Evolutionary conservation across 257 asterid genomes (phyloP), one percentile per base, ranked within the genome.

Genomic region (Capsicum chinense): DNA sequence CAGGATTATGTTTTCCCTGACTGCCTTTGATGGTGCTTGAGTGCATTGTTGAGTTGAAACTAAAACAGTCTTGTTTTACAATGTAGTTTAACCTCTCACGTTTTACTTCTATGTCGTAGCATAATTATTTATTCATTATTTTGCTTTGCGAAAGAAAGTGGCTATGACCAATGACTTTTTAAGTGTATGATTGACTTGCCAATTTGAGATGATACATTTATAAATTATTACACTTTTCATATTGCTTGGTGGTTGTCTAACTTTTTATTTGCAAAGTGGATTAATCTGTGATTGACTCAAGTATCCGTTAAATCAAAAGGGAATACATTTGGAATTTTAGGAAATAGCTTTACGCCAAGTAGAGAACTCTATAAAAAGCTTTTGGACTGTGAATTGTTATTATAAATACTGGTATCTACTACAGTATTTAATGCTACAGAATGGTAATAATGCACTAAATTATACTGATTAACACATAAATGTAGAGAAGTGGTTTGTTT

Each of bases 21-120:
- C 59, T 48, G 59, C 42, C 56, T 47, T 11, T 48, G 59, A 48
- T 48, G 80, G 80, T 73, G 59, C 80, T 73, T 48, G 80, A 73
- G 80, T 73, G 59, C 59, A 19, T 73, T 73, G 80, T 19, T 14
- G 8, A 48, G 42, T 19, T 1, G 7, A 21, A 11, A 73, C 59
- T 48, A n/a, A 73, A 47, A n/a, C 5, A 44, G 79, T 71, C 39
- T 71, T 44, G 37, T 44, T 0, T 70, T 16, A 42, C 6, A 76
- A 21, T 52, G 21, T 76, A 0, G 9, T 66, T 26, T 66, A 9
- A 76, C 48, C 47, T 26, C 26, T 76, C 60, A 52, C 63, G 9
- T 76, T 52, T 52, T 6, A 68, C 17, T 52, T 7, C 19, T 50
- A 50, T 19, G 6, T 26, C 6, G 2, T 54, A 11, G 4, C 11